Conservation (phyloP, 805 yeast genomes). For the Sungouiella blattae region DNA sequence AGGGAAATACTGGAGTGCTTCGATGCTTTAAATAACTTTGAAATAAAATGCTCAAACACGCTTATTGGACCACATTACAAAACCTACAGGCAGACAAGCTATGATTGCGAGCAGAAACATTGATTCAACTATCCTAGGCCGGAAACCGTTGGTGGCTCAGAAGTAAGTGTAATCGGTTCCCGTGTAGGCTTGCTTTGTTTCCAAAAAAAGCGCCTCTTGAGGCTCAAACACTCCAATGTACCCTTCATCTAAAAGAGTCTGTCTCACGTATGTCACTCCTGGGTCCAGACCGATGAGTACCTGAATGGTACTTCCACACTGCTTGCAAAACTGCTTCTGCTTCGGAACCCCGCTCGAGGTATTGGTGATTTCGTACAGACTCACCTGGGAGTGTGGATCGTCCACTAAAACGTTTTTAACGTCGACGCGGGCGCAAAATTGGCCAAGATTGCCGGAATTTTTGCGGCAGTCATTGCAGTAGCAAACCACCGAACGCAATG, state of each 20-base stretch:
- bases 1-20: no score
- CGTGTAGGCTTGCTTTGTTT: no score
- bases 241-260: conserved; percentile 1
- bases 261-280: not conserved
- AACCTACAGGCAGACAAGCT: no score
- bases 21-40: no score
- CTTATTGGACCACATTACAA: no score
- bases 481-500: not conserved
- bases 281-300: not conserved
- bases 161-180: no score
- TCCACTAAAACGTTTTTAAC: not conserved
- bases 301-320: conserved; percentile 1
- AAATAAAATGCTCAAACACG: no score
- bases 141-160: no score
- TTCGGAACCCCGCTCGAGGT: not conserved
- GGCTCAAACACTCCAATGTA: not conserved
- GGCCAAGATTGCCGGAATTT: conserved; percentile 1
- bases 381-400: not conserved
- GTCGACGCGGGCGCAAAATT: not conserved
- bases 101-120: no score
- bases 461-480: not conserved
- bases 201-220: not conserved
- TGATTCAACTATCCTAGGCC: no score
- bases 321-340: not conserved
- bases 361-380: not conserved